A percentile compares a stretch with the other conserved stretches of the same genome.
Conservation (phyloP, 2,329 filamentous ascomycete genomes). For the Fusarium newnesense region DNA sequence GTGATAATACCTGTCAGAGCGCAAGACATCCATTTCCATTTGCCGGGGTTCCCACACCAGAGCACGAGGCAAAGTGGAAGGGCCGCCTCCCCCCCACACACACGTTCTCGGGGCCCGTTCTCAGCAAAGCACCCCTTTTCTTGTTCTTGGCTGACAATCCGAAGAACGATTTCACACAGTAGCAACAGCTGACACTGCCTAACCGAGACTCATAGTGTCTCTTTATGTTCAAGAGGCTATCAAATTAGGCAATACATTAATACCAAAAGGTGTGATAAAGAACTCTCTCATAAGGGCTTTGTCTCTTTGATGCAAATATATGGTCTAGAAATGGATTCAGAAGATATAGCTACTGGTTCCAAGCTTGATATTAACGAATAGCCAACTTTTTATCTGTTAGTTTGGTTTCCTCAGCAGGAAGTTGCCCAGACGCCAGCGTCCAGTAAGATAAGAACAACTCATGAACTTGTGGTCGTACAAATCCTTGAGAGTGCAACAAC, state of each 20-base stretch:
- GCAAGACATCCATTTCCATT: slow-evolving; percentile 27
- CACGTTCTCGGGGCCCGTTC: not conserved
- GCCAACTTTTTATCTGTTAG: no score
- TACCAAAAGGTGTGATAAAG: not conserved
- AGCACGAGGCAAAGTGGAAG: slow-evolving; percentile 26
- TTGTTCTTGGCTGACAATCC: not conserved
- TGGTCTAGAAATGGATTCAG: not conserved
- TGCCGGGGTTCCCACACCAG: slow-evolving; percentile 19
- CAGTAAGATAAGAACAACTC: not conserved
- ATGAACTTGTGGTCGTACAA: not conserved
- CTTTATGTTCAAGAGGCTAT: not conserved
- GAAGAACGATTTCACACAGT: not conserved
- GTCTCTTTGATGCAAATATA: not conserved
- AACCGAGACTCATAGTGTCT: not conserved
- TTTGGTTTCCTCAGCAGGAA: not conserved
- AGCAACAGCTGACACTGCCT: not conserved
- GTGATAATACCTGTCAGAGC: slow-evolving; percentile 36
- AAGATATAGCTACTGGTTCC: not conserved
- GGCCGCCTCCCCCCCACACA: slow-evolving; percentile 12
- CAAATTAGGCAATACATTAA: not conserved
- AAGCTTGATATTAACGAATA: not conserved
- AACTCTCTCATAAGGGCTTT: not conserved
- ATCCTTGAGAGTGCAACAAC: not conserved
- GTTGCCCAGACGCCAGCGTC: not conserved
- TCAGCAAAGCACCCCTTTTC: slow-evolving; percentile 27